These are phyloP conservation scores for Grosmannia huntii DNA, from an alignment of 2,329 filamentous ascomycete species.

Conservation along the genomic window DNA sequence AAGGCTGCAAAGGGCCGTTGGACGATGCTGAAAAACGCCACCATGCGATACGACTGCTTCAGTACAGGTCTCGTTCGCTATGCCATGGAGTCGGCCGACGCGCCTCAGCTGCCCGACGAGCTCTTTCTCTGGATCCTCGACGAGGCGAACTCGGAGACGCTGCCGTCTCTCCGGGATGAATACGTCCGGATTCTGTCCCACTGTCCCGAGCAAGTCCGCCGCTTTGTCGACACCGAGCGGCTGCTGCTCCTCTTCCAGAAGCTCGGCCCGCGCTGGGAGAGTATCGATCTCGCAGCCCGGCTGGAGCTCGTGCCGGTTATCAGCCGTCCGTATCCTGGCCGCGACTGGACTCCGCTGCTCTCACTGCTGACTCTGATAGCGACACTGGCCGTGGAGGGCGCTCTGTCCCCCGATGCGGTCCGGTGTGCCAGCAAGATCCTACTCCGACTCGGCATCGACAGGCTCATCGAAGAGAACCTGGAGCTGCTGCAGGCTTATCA, in stretches of 20 bases:
- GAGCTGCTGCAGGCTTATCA: constrained; percentile 28
- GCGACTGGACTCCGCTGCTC: constrained; percentile 32
- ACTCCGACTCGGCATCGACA: constrained; percentile 43
- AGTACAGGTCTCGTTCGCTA: constrained; percentile 48
- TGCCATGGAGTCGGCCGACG: constrained; percentile 21
- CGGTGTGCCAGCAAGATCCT: constrained; percentile 32
- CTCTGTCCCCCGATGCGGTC: constrained; percentile 21
- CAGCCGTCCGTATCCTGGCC: constrained; percentile 14
- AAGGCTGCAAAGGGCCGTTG: constrained; percentile 26
- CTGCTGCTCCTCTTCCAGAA: constrained; percentile 41
- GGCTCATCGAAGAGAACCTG: constrained; percentile 29
- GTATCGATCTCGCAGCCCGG: constrained; percentile 17
- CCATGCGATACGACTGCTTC: constrained; percentile 44
- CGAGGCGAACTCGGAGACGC: constrained; percentile 42
- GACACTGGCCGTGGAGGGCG: constrained; percentile 21
- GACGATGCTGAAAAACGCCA: constrained; percentile 34
- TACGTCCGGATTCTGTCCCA: constrained; percentile 44
- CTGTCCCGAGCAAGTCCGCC: constrained; percentile 21
- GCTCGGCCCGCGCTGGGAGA: constrained; percentile 42
- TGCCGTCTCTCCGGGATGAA: constrained; percentile 35
- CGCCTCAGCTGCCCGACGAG: constrained; percentile 43
- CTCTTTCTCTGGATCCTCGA: constrained; percentile 54
- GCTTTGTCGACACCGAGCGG: constrained; percentile 30
- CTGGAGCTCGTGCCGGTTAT: constrained; percentile 11
- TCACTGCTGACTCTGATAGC: constrained; percentile 31